These are phyloP conservation scores for Lasiosphaeria ovina DNA, from an alignment of 495 filamentous ascomycete genomes.

Conservation along the genomic window DNA sequence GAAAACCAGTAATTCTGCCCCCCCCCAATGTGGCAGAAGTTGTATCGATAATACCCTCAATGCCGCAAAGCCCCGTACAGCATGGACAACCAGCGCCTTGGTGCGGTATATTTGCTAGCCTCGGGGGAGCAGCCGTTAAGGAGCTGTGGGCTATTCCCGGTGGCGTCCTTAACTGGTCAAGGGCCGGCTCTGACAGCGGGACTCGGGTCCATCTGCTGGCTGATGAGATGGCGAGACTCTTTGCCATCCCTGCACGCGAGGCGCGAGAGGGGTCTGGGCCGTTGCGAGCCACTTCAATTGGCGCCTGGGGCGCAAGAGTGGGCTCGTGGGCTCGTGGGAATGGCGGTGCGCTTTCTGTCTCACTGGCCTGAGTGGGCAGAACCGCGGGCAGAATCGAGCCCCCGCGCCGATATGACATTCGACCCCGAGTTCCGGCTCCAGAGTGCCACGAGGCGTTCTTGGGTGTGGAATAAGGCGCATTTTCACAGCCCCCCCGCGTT, in stretches of 20 bases:
- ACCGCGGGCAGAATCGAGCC: constrained; percentile 1
- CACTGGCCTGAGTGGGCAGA: not conserved
- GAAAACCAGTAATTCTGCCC: not conserved
- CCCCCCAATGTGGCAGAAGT: not conserved
- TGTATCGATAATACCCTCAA: not conserved
- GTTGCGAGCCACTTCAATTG: no score
- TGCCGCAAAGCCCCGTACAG: not conserved
- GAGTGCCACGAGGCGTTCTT: constrained; percentile 15
- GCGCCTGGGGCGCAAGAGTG: no score
- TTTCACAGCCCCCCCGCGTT: constrained; percentile 16
- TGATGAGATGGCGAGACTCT: not conserved
- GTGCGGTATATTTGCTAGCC: not conserved
- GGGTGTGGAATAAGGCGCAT: constrained; percentile 12
- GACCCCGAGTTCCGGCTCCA: not conserved
- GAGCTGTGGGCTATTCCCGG: not conserved
- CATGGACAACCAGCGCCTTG: not conserved
- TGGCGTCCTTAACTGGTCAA: not conserved
- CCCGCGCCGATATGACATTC: not conserved
- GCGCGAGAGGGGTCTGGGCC: no score
- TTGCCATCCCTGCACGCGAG: no score
- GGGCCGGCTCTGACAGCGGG: not conserved
- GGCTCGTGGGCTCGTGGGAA: not conserved
- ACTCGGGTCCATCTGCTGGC: not conserved
- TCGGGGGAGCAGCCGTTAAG: not conserved
- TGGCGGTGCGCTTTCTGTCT: not conserved